These are phyloP conservation scores for Microstegium vimineum DNA, from an alignment of 176 grass and related monocot species.

Conservation along the genomic window DNA sequence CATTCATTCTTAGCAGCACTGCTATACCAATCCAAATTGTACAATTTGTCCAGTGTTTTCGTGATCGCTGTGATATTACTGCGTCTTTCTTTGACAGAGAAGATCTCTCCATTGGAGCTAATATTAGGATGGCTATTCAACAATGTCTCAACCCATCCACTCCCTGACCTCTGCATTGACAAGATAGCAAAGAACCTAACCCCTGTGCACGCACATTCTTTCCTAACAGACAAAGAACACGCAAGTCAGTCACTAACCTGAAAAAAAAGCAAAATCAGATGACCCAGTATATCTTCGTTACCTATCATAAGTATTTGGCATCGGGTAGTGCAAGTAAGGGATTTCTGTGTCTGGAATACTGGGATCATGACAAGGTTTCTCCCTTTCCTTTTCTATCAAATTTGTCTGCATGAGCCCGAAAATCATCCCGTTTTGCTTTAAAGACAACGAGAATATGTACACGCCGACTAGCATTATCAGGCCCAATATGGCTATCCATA, in stretches of 20 bases:
- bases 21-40: slow-evolving; percentile 95
- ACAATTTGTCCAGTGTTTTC: slow-evolving; percentile 64
- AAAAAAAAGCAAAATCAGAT: not conserved
- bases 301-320: slow-evolving; percentile 76
- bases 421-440: slow-evolving; percentile 80
- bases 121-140: slow-evolving; percentile 89
- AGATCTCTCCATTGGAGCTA: slow-evolving; percentile 94
- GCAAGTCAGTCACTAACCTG: not conserved
- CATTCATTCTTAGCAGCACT: slow-evolving; percentile 98
- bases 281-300: slow-evolving; percentile 28
- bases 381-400: slow-evolving; percentile 42
- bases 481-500: slow-evolving; percentile 62
- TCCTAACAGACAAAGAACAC: slow-evolving; percentile 50
- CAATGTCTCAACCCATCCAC: slow-evolving; percentile 92
- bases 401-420: slow-evolving; percentile 48
- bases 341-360: slow-evolving; percentile 46
- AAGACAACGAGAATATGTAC: slow-evolving; percentile 70
- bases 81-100: slow-evolving; percentile 77
- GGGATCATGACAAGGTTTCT: slow-evolving; percentile 47
- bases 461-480: slow-evolving; percentile 58
- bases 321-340: slow-evolving; percentile 70
- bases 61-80: slow-evolving; percentile 63
- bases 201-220: slow-evolving; percentile 79
- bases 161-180: slow-evolving; percentile 97
- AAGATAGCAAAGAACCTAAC: slow-evolving; percentile 93